These are phyloP conservation scores for Trichoderma afroharzianum DNA, from an alignment of 2,329 filamentous ascomycete species.

Conservation along the genomic window DNA sequence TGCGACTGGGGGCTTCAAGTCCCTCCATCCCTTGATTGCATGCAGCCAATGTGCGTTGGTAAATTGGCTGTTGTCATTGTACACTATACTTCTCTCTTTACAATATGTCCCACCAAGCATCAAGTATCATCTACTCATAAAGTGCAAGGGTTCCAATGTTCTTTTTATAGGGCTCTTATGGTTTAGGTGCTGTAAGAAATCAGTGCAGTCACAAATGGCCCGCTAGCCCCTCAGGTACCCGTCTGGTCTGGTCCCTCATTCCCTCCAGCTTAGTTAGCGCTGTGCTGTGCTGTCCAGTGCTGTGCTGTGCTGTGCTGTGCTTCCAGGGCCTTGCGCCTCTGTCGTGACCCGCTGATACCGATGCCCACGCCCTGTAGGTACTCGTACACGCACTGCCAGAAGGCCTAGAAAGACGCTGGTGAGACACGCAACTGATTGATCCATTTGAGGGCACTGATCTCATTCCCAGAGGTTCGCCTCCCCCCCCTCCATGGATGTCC, in stretches of 20 bases:
- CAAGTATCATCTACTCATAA: not conserved
- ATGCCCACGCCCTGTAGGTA: slow-evolving; percentile 10
- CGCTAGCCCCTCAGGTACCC: slow-evolving; percentile 14
- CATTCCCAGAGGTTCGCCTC: not conserved
- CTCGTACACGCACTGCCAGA: not conserved
- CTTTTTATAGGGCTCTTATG: not conserved
- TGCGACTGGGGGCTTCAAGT: not conserved
- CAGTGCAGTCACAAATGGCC: not conserved
- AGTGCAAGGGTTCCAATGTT: not conserved
- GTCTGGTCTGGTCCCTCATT: not conserved
- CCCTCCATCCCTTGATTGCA: not conserved
- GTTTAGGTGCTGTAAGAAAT: not conserved
- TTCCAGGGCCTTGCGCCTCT: slow-evolving; percentile 15
- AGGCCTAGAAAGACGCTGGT: not conserved
- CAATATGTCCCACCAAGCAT: no score
- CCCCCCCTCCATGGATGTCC: not conserved
- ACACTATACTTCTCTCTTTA: not conserved
- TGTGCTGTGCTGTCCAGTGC: not conserved
- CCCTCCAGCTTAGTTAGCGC: slow-evolving; percentile 1
- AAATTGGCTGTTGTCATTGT: not conserved
- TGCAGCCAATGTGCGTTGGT: not conserved
- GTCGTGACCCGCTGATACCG: slow-evolving; percentile 2
- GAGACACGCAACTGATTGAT: not conserved
- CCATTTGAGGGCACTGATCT: not conserved
- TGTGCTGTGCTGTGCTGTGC: not conserved